Evolutionary conservation across 371 early-diverging fungal species (phyloP).

Genomic region (Mortierella polycephala): DNA sequence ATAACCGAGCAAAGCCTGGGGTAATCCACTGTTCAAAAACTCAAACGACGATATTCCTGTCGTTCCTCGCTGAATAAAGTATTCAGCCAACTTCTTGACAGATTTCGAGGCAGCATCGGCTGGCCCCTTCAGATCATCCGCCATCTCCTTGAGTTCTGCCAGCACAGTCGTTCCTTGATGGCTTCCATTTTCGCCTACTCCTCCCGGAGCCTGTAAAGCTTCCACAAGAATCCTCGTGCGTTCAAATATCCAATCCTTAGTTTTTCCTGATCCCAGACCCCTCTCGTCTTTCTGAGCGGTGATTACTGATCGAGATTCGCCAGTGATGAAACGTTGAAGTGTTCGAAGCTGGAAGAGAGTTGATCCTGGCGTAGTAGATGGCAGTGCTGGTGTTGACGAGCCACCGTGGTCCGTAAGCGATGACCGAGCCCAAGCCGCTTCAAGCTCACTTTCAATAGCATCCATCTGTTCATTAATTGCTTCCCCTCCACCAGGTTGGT

Average conservation of each 20-base stretch:
- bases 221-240: conserved; percentile 31
- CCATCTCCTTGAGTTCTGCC: conserved; percentile 28
- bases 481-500: conserved; percentile 5
- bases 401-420: not conserved
- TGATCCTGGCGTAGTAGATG: not conserved
- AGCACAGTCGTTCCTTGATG: conserved; percentile 19
- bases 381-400: not conserved
- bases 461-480: conserved; percentile 28
- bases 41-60: conserved; percentile 86
- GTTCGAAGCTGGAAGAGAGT: conserved; percentile 29
- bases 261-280: conserved; percentile 40
- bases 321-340: conserved; percentile 23
- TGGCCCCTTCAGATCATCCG: conserved; percentile 23
- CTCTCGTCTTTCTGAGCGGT: conserved; percentile 35
- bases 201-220: not conserved
- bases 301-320: conserved; percentile 22
- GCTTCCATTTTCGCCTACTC: not conserved
- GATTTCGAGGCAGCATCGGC: conserved; percentile 7
- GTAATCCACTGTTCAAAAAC: conserved; percentile 79
- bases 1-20: conserved; percentile 66
- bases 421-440: conserved; percentile 7
- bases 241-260: conserved; percentile 47
- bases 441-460: conserved; percentile 37
- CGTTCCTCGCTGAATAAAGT: conserved; percentile 51
- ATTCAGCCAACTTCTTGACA: conserved; percentile 31